Conservation (phyloP, 2,329 filamentous ascomycete species). For the Trichophyton rubrum region DNA sequence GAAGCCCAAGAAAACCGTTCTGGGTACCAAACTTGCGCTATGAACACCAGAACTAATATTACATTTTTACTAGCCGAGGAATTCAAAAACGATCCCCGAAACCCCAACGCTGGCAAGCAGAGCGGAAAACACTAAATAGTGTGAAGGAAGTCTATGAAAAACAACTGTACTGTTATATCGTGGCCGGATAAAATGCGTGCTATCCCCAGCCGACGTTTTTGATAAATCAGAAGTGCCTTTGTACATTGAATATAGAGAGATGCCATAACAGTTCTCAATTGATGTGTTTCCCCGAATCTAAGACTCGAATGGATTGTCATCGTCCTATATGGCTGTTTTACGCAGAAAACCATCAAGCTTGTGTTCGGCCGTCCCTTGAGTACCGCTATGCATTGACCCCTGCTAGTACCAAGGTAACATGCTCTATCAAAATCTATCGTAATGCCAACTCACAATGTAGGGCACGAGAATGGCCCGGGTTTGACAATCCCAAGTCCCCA, state of each 20-base stretch:
- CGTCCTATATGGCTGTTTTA: not conserved
- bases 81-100: conserved; percentile 94
- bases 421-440: no score
- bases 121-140: conserved; percentile 23
- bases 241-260: conserved; percentile 16
- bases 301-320: not conserved
- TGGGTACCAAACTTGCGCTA: not conserved
- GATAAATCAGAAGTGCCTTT: conserved; percentile 6
- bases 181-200: not conserved
- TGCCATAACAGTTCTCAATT: conserved; percentile 4
- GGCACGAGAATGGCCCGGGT: no score
- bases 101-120: conserved; percentile 37
- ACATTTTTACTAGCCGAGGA: conserved; percentile 56
- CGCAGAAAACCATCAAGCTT: no score
- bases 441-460: no score
- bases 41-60: not conserved
- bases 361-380: no score
- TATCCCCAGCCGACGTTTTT: not conserved
- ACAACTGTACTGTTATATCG: conserved; percentile 4
- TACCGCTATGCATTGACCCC: no score
- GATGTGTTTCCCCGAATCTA: not conserved
- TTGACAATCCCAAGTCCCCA: no score
- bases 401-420: no score
- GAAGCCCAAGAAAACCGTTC: not conserved
- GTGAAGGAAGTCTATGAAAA: not conserved